phyloP scores from a whole-genome alignment of 208 protist genomes.

The Balamuthia mandrillaris region DNA sequence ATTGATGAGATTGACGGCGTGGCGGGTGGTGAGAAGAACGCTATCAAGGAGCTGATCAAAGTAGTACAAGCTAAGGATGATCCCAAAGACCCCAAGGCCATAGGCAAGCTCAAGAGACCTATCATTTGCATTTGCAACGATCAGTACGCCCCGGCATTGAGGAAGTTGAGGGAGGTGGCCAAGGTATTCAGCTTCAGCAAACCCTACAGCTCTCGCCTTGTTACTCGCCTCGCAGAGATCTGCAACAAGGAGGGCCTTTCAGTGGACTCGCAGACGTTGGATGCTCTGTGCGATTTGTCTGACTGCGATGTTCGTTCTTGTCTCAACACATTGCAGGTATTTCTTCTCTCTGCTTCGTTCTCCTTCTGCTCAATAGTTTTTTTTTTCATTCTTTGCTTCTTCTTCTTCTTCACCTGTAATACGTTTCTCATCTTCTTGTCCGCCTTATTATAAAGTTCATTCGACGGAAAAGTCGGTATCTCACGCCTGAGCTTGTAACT shows the following conservation, averaged over 20 bases:
- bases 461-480: background rate
- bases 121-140: slow-evolving; percentile 41
- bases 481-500: background rate
- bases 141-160: slow-evolving; percentile 17
- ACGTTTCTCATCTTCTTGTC: background rate
- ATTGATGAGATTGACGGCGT: slow-evolving; percentile 24
- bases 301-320: slow-evolving; percentile 31
- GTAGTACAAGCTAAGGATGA: slow-evolving; percentile 10
- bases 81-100: background rate
- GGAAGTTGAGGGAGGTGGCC: background rate
- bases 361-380: background rate
- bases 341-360: background rate
- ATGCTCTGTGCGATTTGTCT: slow-evolving; percentile 13
- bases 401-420: background rate
- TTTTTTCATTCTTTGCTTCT: background rate
- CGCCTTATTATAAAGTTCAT: background rate
- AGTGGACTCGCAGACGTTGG: background rate
- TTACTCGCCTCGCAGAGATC: background rate
- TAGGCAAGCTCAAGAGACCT: background rate
- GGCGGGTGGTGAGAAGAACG: background rate
- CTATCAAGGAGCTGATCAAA: slow-evolving; percentile 16
- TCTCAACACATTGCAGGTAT: slow-evolving; percentile 34
- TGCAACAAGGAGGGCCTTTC: slow-evolving; percentile 24
- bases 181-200: slow-evolving; percentile 12
- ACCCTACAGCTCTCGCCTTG: background rate